phyloP scores from a whole-genome alignment of 441 rosid species.

The Erysimum pusillum region DNA sequence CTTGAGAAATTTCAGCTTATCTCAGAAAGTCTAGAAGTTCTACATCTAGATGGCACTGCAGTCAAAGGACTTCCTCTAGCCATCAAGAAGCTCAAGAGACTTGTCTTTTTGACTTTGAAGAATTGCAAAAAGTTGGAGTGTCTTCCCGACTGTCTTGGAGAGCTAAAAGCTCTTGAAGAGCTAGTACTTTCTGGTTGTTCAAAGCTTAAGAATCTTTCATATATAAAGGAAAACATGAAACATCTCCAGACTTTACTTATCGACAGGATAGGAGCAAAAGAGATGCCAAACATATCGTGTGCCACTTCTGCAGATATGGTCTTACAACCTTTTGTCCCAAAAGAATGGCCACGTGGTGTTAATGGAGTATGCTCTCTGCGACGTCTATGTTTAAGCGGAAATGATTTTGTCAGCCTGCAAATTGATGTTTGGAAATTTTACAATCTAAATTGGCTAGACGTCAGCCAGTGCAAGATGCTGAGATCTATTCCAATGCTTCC shows the following conservation, averaged over 20 bases:
- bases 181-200: constrained; percentile 44
- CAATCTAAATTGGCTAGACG: not conserved
- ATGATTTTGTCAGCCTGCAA: constrained; percentile 30
- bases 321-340: not conserved
- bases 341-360: not conserved
- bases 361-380: not conserved
- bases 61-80: not conserved
- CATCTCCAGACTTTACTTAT: constrained; percentile 12
- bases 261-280: not conserved
- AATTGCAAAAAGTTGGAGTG: constrained; percentile 35
- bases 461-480: constrained; percentile 22
- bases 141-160: constrained; percentile 15
- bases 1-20: not conserved
- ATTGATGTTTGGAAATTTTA: constrained; percentile 12
- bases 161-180: constrained; percentile 32
- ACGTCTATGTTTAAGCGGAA: constrained; percentile 21
- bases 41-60: constrained; percentile 28
- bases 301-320: not conserved
- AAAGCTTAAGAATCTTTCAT: constrained; percentile 19
- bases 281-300: constrained; percentile 1
- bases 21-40: not conserved
- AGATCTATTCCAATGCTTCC: constrained; percentile 18
- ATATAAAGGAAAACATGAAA: not conserved
- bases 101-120: constrained; percentile 38
- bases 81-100: constrained; percentile 30